Base-by-base conservation (phyloP, 805 yeast genomes). In the Metschnikowia reukaufii region DNA sequence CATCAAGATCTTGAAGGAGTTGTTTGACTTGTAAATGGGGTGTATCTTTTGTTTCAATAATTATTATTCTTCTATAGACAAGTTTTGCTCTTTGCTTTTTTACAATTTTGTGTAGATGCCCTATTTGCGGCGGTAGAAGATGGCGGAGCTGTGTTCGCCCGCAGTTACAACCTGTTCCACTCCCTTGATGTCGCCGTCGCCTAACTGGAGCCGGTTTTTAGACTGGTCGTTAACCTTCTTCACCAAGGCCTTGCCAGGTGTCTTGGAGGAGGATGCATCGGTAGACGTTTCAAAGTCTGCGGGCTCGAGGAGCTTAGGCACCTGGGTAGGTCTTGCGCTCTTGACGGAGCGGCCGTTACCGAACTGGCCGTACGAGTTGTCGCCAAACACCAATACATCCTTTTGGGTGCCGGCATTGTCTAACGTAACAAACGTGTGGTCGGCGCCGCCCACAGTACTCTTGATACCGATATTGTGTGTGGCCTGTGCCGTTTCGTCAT, bases 381-480 rank as follows among this genome's bases (percentile, higher is more conserved):
- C 84, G 19, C 99, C 99, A 89, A 96, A 89, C 4, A 70, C 77
- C 32, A 84, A 62, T 17, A 89, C 84, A 58, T 85, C 89, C 17
- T 77, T 77, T 50, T 50, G 25, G 4, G 48, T 9, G 1, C 73
- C 74, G 2, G 45, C 48, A 47, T 84, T 84, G 35, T 72, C 64
- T 47, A 86, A 66, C 8, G 81, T 79, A 9, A 84, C 78, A 37
- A 84, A 73, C 0, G 72, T 70, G 58, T 91, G 97, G 51, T 82
- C 82, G 7, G 68, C 66, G 4, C 96, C 96, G 17, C 81, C 71
- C 6, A 78, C 63, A 76, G 88, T 77, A 32, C 70, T 62, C 44
- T 75, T 55, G 39, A 53, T 39, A 21, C 55, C 55, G 21, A 56
- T 45, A 34, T 52, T 51, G 10, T 36, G 15, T 12, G 42, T 32